Evolutionary conservation across 2,329 filamentous ascomycete species (phyloP), one percentile per base, ranked within the genome.

Genomic region (Ophiostoma sp.): DNA sequence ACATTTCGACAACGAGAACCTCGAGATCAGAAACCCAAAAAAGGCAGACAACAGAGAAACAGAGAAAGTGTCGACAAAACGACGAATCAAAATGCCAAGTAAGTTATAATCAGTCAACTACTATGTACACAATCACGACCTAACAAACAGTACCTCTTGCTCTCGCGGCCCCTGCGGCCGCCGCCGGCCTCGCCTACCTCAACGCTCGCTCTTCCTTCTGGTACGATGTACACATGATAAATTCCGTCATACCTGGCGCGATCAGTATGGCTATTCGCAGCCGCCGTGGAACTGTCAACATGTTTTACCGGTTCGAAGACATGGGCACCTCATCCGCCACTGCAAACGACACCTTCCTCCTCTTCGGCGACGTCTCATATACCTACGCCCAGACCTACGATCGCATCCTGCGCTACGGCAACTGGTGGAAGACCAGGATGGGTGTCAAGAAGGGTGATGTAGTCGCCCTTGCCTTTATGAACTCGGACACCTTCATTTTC

Each of bases 381-480:
- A 92, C 90, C 0, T 96, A 91, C 77, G 86, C 86, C n/a, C 83
- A 95, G 75, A 83, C 86, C 1, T 95, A 96, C 78, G 85, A 92
- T 69, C 84, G 80, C 10, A 85, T 86, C 1, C 81, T 96, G 60
- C 88, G 88, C 71, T 92, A 94, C 76, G 92, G 91, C 36, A 83
- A 85, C 69, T 96, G 91, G 90, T 80, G 96, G 69, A 89, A 88
- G 77, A 83, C 84, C 1, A 83, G 80, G 11, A 84, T 89, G 68
- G 83, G 83, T 39, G 82, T 96, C 66, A 84, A 88, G 74, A 85
- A 87, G 35, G 87, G 86, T 64, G 91, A 96, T 68, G 87, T 96
- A 44, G 90, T 96, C 23, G 92, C 91, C 10, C 84, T 96, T 74
- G 85, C 95, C 78, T 91, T 92, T 74, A 89, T 90, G 79, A 97